Conservation (phyloP, 805 yeast genomes). For the Candida rishiriensis region DNA sequence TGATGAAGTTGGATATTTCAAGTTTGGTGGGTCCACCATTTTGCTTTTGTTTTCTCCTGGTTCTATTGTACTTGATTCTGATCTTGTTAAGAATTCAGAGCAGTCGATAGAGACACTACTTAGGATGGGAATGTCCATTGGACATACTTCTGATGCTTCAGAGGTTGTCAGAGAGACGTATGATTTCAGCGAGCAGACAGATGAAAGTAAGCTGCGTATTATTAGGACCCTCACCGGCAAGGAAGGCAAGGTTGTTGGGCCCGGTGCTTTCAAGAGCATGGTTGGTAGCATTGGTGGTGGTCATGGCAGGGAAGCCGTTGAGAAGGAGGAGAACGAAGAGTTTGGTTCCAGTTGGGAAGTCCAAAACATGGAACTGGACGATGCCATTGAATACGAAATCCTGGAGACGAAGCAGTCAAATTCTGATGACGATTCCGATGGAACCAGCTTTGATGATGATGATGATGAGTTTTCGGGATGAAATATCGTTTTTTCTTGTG, state of each 20-base stretch:
- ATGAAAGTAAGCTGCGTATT: conserved; percentile 43
- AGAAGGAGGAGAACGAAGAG: conserved; percentile 9
- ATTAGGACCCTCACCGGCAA: conserved; percentile 54
- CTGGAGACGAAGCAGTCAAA: conserved; percentile 11
- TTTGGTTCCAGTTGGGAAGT: conserved; percentile 26
- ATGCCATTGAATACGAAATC: conserved; percentile 22
- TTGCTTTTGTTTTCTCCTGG: conserved; percentile 56
- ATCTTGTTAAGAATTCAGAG: conserved; percentile 62
- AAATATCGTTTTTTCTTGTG: neutral
- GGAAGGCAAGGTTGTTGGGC: neutral
- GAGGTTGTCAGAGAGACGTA: conserved; percentile 45
- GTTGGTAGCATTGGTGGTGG: neutral
- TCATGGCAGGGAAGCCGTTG: conserved; percentile 4
- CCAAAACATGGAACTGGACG: conserved; percentile 23
- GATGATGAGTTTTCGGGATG: neutral
- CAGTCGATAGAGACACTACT: conserved; percentile 77
- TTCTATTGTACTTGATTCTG: conserved; percentile 62
- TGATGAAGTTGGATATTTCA: conserved; percentile 89
- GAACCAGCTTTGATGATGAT: neutral
- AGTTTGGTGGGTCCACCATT: conserved; percentile 93
- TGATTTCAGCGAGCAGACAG: conserved; percentile 42
- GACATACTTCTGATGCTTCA: conserved; percentile 52
- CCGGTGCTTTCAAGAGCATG: neutral
- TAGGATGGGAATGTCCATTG: conserved; percentile 88
- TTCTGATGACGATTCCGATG: neutral